A percentile compares a stretch with the other conserved stretches of the same genome.
Evolutionary conservation across 495 filamentous ascomycete genomes (phyloP).

Genomic region (Trichoderma virens): DNA sequence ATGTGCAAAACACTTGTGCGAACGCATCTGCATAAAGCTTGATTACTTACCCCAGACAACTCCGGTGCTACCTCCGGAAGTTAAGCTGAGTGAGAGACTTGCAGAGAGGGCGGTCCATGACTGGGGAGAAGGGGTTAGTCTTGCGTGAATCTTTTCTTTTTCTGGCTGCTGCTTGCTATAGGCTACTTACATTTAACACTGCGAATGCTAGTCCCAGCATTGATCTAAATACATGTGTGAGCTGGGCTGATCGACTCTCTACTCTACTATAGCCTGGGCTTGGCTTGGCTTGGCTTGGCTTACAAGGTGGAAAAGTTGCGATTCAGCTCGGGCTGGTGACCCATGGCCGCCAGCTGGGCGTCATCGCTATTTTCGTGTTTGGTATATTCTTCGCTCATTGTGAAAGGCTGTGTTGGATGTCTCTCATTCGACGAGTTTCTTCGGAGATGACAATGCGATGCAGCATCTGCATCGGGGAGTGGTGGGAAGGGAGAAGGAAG

Average conservation of each 20-base stretch:
- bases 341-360: constrained; percentile 7
- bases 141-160: neutral
- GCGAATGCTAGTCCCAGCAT: constrained; percentile 6
- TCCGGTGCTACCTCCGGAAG: constrained; percentile 2
- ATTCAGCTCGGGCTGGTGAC: constrained; percentile 3
- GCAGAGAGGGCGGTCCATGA: neutral
- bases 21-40: neutral
- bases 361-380: neutral
- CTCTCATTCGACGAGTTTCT: neutral
- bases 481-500: neutral
- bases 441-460: neutral
- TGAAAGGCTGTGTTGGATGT: too few relatives aligned
- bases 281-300: too few relatives aligned
- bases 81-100: constrained; percentile 2
- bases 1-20: neutral
- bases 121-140: neutral
- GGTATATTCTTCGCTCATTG: constrained; percentile 1
- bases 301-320: constrained; percentile 8
- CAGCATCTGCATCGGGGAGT: neutral
- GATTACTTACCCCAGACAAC: neutral
- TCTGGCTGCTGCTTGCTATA: neutral
- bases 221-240: neutral
- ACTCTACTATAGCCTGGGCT: too few relatives aligned
- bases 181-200: neutral
- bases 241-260: neutral